phyloP scores from a whole-genome alignment of 805 yeast genomes.

The Kregervanrija fluxuum region DNA sequence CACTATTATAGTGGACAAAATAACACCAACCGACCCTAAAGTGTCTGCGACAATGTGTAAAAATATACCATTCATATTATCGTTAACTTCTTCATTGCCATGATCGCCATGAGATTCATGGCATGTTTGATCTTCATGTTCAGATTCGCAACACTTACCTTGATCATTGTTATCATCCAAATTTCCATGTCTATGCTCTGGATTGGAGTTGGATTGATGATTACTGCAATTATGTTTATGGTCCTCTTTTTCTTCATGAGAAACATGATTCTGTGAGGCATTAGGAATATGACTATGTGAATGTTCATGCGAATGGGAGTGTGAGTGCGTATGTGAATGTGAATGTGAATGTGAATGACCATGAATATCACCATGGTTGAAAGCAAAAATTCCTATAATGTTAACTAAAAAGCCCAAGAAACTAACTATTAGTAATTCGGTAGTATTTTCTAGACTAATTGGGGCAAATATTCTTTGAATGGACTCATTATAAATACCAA shows the following conservation, averaged over 20 bases:
- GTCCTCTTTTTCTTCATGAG: slow-evolving; percentile 7
- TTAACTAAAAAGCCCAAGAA: slow-evolving; percentile 80
- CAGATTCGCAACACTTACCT: not conserved
- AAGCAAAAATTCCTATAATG: slow-evolving; percentile 87
- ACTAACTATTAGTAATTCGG: slow-evolving; percentile 80
- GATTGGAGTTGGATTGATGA: slow-evolving; percentile 1
- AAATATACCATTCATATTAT: slow-evolving; percentile 90
- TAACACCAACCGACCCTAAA: slow-evolving; percentile 94
- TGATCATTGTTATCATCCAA: not conserved
- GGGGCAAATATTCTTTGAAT: slow-evolving; percentile 75
- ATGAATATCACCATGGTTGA: slow-evolving; percentile 49
- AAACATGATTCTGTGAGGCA: slow-evolving; percentile 5
- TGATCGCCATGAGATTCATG: slow-evolving; percentile 21
- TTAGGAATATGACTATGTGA: not conserved
- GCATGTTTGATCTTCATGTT: slow-evolving; percentile 1
- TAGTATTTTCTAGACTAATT: slow-evolving; percentile 67
- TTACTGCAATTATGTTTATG: not conserved
- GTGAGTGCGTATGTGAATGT: slow-evolving; percentile 24
- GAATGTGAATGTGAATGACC: slow-evolving; percentile 19
- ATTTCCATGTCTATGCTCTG: slow-evolving; percentile 1
- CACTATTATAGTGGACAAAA: slow-evolving; percentile 78
- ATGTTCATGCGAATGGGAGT: slow-evolving; percentile 11
- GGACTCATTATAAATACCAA: slow-evolving; percentile 83
- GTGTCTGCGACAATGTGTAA: slow-evolving; percentile 93
- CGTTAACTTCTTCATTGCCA: slow-evolving; percentile 47